Evolutionary conservation across 2,329 filamentous ascomycete species (phyloP), one percentile per base, ranked within the genome.

Genomic region (Fusarium burgessii): DNA sequence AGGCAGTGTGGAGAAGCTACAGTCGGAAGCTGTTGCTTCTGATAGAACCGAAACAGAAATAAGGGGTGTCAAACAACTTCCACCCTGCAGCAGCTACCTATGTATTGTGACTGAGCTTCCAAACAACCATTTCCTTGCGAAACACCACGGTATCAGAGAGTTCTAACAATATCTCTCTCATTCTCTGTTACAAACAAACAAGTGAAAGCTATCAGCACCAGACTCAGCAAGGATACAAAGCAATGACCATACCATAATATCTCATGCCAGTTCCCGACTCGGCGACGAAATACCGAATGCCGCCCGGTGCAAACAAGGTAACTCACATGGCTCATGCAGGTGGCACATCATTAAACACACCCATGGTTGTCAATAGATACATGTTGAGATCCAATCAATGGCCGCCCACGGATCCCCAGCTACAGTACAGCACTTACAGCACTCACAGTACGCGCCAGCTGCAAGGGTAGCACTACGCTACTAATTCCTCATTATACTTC

Each of bases 331-430:
- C 27, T 29, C 27, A 65, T 65, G 65, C 60, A 70, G 51, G 66
- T 66, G 60, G 64, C 66, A 58, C 68, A 61, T 43, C 41, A 66
- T 66, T 42, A 40, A 66, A 43, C 63, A 51, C 33, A 63, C 25
- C 62, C 40, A 45, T 66, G 56, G 47, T 49, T 62, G 66, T 54
- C 23, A 52, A 40, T 63, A 49, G 32, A 51, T 57, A 57, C 63
- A 62, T 66, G 69, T 70, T 72, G 69, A 70, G 69, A 62, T 55
- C 69, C 69, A 72, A 72, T 70, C 54, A 70, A 46, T 29, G 27
- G 13, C 40, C 23, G 23, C 23, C 23, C 23, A 23, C 5, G 23
- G 23, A 23, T 23, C 23, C 20, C 62, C 23, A 23, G 41, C 41
- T 60, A 23, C 27, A 36, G 32, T 43, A 50, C 57, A 20, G 58